Conservation (phyloP, 345 rosid species). For the Populus ilicifolia region DNA sequence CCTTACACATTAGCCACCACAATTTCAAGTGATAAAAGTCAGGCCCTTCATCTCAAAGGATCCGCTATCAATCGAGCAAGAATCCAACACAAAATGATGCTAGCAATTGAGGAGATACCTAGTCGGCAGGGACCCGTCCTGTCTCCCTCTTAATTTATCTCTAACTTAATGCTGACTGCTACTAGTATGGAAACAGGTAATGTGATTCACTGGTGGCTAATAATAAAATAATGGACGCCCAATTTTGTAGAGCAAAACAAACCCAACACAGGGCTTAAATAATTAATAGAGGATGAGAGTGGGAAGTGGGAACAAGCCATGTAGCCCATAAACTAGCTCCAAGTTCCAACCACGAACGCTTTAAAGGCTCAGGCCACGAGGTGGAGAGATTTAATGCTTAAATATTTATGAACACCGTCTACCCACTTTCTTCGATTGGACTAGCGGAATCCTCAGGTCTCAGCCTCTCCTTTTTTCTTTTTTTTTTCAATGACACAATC, state of each 20-base stretch:
- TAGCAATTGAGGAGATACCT: background rate
- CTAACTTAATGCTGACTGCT: background rate
- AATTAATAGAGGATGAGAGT: background rate
- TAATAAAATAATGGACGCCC: no score
- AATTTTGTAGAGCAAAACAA: background rate
- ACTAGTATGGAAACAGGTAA: no score
- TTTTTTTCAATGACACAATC: background rate
- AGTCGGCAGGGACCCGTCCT: background rate
- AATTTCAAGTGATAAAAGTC: background rate
- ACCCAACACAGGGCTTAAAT: background rate
- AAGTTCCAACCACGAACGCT: slow-evolving; percentile 28
- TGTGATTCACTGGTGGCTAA: background rate
- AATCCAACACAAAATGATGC: background rate
- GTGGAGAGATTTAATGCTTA: slow-evolving; percentile 6
- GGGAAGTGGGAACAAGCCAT: no score
- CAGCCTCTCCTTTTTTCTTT: background rate
- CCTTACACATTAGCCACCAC: background rate
- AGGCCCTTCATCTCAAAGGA: no score
- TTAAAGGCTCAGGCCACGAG: background rate
- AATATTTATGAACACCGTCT: background rate
- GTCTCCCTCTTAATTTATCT: background rate
- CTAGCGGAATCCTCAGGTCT: background rate
- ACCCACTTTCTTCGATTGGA: background rate
- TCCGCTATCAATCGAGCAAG: no score
- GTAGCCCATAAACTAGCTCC: slow-evolving; percentile 13